Base-by-base conservation (phyloP, 371 early-diverging fungal genomes). In the Circinella umbellata region DNA sequence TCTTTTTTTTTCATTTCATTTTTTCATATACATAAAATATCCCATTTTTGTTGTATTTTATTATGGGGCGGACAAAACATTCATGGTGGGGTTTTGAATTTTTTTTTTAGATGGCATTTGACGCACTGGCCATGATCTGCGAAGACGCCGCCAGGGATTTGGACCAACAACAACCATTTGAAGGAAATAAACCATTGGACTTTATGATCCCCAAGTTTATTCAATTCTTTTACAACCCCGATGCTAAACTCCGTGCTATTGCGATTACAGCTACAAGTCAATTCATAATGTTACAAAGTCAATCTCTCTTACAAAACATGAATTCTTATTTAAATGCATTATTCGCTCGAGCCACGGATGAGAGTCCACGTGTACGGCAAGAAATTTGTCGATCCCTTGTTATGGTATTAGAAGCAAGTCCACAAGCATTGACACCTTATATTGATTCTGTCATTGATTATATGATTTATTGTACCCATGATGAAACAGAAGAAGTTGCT, bases 361-460 rank as follows among this genome's bases (percentile, higher is more conserved):
- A 76, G 37, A 82, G 89, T 46, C 69, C 87, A 35, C 88, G 91
- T 27, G 92, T 98, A 49, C 92, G 94, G 61, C 91, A 92, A 78
- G 85, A 91, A 63, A 91, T 97, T 39, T 98, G 98, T 85, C 91
- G 92, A 68, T 94, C 95, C 1, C 85, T 98, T 64, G 94, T 95
- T 66, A 88, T 91, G 80, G 79, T 96, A 67, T 86, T 96, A 17
- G 96, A 96, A 71, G 85, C 87, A 15, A 81, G 88, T 48, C 92
- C 95, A 37, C 91, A 94, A 67, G 88, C 88, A 66, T 79, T 97
- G 14, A 76, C 89, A 70, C 93, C 95, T 15, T 88, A 93, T 73
- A 81, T 98, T 57, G 82, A 86, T 61, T 87, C 87, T 63, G 84
- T 98, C 14, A 90, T 96, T 51, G 87, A 92, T 67, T 98, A 95